Percentiles rank a stretch among this genome's conserved stretches.
Evolutionary conservation across 228 moss, liverwort and hornwort species (phyloP).

Genomic region (Sphagnum fallax): DNA sequence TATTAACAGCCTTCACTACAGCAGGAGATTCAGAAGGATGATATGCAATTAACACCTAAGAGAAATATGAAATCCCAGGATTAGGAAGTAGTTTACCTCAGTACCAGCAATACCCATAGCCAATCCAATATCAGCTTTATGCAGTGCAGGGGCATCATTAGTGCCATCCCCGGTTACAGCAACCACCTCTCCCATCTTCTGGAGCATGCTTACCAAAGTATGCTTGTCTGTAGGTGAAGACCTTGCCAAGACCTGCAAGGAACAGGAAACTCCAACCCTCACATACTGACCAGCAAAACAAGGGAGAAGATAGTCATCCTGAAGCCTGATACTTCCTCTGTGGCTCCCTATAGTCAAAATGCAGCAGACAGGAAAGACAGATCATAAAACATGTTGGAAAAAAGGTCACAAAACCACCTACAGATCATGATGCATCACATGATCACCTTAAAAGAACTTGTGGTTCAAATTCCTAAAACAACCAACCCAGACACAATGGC

Average conservation of each 20-base stretch:
- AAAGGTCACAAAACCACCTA: too few relatives aligned
- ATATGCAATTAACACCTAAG: too few relatives aligned
- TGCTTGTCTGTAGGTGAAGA: conserved; percentile 49
- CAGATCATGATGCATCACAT: too few relatives aligned
- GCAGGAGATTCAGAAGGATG: too few relatives aligned
- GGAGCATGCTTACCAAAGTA: conserved; percentile 36
- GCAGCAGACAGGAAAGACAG: background rate
- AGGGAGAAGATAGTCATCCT: too few relatives aligned
- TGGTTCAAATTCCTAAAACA: too few relatives aligned
- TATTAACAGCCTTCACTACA: too few relatives aligned
- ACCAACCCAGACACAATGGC: too few relatives aligned
- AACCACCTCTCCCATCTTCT: conserved; percentile 34
- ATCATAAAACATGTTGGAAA: background rate
- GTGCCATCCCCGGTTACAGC: conserved; percentile 58
- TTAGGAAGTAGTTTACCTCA: conserved; percentile 4
- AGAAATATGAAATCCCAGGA: too few relatives aligned
- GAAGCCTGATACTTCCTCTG: too few relatives aligned
- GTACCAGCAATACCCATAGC: conserved; percentile 39
- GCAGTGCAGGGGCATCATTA: conserved; percentile 52
- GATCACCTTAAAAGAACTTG: too few relatives aligned
- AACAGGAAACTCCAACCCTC: background rate
- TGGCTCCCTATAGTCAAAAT: too few relatives aligned
- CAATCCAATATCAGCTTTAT: conserved; percentile 40
- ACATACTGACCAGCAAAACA: background rate
- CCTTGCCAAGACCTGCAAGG: conserved; percentile 36